Base-by-base conservation (phyloP, 2,329 filamentous ascomycete genomes). In the Fusarium coffeatum region DNA sequence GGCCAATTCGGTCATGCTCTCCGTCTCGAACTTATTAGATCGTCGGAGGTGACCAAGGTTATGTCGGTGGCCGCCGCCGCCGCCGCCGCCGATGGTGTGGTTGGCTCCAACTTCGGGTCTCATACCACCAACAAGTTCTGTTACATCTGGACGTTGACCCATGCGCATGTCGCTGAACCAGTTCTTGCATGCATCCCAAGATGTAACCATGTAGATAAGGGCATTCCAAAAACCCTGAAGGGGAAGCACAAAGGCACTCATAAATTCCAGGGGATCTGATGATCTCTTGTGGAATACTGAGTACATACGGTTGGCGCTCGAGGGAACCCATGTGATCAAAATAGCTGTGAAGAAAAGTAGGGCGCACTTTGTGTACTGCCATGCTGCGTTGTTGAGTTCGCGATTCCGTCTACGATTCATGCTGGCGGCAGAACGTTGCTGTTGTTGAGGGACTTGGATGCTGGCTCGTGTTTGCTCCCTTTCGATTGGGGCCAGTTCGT, bases 141-240 rank as follows among this genome's bases (percentile, higher is more conserved):
- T 76, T 27, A 80, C 77, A 37, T 74, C 68, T 27, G 76, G 72
- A 23, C 75, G 68, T 40, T 70, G 76, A 15, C 73, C 72, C 54
- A 70, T 60, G 48, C 71, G 64, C n/a, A 84, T 59, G 48, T 84
- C 82, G 12, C 74, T 72, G 55, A 77, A 79, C 28, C 88, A 78
- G 32, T 80, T 79, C 76, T 85, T 85, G 75, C 89, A 90, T 0
- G 90, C 90, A 51, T 86, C 80, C 84, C 89, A 88, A 8, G 90
- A 93, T 2, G 91, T 93, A 13, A 87, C 85, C 18, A 89, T 80
- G 79, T 96, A 97, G 71, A 97, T 93, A 61, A 92, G 78, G 20
- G 90, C 88, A 77, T 97, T 97, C 92, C 93, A 96, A 74, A 94
- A 92, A 0, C 93, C 93, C 76, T 97, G 93, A 0, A 94, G 84